Conservation (phyloP, 2,329 filamentous ascomycete genomes). For the Graphiopsis chlorocephala region DNA sequence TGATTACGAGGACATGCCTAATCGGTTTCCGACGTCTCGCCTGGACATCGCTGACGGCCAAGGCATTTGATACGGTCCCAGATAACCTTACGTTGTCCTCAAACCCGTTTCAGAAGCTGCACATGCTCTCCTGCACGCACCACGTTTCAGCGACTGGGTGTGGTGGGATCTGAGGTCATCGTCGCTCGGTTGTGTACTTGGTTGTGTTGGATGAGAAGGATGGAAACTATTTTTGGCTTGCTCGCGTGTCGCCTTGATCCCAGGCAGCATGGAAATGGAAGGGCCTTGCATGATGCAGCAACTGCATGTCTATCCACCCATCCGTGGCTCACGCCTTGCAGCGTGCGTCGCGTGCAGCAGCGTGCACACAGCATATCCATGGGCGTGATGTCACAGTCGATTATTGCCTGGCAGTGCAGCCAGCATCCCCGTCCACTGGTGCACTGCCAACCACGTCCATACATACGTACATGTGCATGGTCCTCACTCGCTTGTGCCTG, state of each 20-base stretch:
- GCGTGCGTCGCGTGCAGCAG: background rate
- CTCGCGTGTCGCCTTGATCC: background rate
- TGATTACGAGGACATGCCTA: background rate
- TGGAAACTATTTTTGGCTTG: slow-evolving; percentile 1
- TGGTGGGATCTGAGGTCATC: slow-evolving; percentile 4
- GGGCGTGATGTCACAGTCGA: slow-evolving; percentile 4
- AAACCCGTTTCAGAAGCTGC: background rate
- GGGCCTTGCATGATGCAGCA: background rate
- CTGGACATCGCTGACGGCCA: background rate
- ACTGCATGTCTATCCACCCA: background rate
- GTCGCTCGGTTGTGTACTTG: background rate
- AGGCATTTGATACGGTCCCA: background rate
- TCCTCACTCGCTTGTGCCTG: background rate
- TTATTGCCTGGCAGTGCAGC: too few relatives aligned
- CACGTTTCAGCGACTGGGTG: background rate
- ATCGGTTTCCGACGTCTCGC: background rate
- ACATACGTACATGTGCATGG: background rate
- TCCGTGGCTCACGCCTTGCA: background rate
- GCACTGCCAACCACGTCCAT: background rate
- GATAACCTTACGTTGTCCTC: background rate
- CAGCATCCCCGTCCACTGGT: background rate
- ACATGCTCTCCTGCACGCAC: background rate
- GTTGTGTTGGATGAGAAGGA: background rate
- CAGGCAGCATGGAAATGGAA: background rate
- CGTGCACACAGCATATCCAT: background rate